phyloP scores from a whole-genome alignment of 768 basidiomycete species.

The Lactarius hengduanensis region DNA sequence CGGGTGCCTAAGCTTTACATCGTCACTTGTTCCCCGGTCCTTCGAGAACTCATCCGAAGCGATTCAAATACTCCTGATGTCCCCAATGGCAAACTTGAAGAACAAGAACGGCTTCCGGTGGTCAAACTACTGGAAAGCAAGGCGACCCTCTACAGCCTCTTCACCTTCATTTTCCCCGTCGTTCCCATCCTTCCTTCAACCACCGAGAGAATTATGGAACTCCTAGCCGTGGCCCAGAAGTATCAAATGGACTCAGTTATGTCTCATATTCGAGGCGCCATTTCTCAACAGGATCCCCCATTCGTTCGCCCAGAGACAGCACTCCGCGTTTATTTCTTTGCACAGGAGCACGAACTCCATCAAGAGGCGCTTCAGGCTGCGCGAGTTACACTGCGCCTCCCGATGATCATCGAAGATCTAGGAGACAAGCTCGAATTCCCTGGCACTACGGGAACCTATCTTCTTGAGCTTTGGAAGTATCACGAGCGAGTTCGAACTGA shows the following conservation, averaged over 20 bases:
- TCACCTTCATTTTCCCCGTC: conserved; percentile 18
- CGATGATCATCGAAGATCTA: conserved; percentile 3
- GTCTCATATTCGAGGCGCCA: not conserved
- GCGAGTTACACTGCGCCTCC: not conserved
- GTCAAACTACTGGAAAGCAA: conserved; percentile 4
- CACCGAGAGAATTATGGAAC: conserved; percentile 3
- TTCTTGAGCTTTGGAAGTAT: conserved; percentile 16
- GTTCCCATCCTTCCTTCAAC: not conserved
- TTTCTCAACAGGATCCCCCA: not conserved
- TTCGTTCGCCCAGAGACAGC: conserved; percentile 7
- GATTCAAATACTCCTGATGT: not conserved
- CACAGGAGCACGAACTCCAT: conserved; percentile 8
- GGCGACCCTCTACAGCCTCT: conserved; percentile 1
- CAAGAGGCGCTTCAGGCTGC: conserved; percentile 6
- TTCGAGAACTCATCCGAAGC: not conserved
- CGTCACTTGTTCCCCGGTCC: not conserved
- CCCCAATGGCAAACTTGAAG: not conserved
- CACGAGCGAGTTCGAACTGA: not conserved
- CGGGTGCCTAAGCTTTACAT: not conserved
- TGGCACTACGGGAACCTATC: not conserved
- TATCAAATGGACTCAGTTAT: conserved; percentile 6
- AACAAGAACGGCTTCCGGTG: not conserved
- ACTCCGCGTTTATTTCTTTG: not conserved
- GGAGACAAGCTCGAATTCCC: conserved; percentile 5
- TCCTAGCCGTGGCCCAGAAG: conserved; percentile 9